Percentiles rank a stretch among this genome's conserved stretches.
Conservation (phyloP, 2,329 filamentous ascomycete species). For the Ceratocystis destructans region DNA sequence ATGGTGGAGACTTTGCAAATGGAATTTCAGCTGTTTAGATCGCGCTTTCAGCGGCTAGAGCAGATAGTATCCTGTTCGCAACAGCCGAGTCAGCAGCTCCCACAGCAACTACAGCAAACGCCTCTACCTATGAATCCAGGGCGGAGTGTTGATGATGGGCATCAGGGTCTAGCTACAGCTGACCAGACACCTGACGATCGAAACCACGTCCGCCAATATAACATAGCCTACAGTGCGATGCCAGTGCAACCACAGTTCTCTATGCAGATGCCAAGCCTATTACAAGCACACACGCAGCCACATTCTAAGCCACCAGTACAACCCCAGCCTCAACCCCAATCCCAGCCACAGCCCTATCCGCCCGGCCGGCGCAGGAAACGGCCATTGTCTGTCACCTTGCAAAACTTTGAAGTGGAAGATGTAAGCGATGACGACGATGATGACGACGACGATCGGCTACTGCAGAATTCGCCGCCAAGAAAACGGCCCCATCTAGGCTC, state of each 20-base stretch:
- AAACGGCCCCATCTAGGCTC: neutral
- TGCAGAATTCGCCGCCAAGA: neutral
- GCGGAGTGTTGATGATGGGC: neutral
- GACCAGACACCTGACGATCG: neutral
- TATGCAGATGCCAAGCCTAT: slow-evolving; percentile 7
- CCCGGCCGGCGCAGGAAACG: neutral
- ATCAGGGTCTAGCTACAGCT: neutral
- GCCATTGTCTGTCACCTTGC: neutral
- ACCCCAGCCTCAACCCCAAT: slow-evolving; percentile 6
- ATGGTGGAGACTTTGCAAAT: slow-evolving; percentile 31
- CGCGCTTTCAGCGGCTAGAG: slow-evolving; percentile 28
- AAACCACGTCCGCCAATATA: neutral
- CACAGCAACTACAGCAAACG: neutral
- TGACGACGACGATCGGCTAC: slow-evolving; percentile 6
- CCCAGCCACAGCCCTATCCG: neutral
- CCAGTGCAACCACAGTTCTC: neutral
- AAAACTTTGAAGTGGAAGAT: neutral
- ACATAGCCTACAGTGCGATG: neutral
- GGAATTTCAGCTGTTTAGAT: slow-evolving; percentile 31
- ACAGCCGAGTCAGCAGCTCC: neutral
- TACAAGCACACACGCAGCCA: slow-evolving; percentile 16
- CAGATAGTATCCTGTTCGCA: slow-evolving; percentile 1
- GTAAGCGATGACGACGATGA: slow-evolving; percentile 10
- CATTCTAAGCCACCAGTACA: neutral
- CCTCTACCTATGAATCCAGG: neutral